phyloP scores from a whole-genome alignment of 2,329 filamentous ascomycete genomes.

The Acrodontium crateriforme region DNA sequence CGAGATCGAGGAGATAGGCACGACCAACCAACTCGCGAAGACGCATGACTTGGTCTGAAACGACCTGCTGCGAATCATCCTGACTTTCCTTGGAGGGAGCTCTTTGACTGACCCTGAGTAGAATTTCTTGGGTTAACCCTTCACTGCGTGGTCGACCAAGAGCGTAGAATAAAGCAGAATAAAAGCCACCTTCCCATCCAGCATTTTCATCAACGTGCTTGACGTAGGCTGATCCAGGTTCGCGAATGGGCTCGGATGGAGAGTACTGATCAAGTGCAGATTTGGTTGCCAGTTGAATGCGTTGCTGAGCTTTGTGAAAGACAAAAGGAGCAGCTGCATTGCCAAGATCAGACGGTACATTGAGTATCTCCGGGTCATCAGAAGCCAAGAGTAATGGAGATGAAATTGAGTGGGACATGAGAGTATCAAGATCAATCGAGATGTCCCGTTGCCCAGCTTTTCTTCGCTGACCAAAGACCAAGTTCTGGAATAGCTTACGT shows the following conservation, averaged over 20 bases:
- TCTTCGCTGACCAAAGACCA: not conserved
- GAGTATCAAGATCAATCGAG: constrained; percentile 48
- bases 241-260: constrained; percentile 15
- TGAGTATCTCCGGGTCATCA: constrained; percentile 66
- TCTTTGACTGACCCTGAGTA: no score
- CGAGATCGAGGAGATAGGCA: constrained; percentile 71
- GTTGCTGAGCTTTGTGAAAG: constrained; percentile 50
- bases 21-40: constrained; percentile 62
- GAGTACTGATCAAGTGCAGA: constrained; percentile 27
- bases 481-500: constrained; percentile 1
- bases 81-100: no score
- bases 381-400: constrained; percentile 52
- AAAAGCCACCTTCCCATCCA: constrained; percentile 85
- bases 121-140: no score
- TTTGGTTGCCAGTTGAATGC: constrained; percentile 62
- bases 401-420: constrained; percentile 52
- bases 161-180: constrained; percentile 66
- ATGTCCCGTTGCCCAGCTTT: not conserved
- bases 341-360: constrained; percentile 50
- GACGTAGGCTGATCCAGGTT: constrained; percentile 39
- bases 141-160: constrained; percentile 36
- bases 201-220: constrained; percentile 62
- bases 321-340: constrained; percentile 19
- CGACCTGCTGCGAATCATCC: no score
- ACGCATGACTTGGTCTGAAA: constrained; percentile 39